A percentile compares a stretch with the other conserved stretches of the same genome.
These are phyloP conservation scores for Aspergillus nidulans DNA, from an alignment of 495 filamentous ascomycete genomes.

Conservation along the genomic window DNA sequence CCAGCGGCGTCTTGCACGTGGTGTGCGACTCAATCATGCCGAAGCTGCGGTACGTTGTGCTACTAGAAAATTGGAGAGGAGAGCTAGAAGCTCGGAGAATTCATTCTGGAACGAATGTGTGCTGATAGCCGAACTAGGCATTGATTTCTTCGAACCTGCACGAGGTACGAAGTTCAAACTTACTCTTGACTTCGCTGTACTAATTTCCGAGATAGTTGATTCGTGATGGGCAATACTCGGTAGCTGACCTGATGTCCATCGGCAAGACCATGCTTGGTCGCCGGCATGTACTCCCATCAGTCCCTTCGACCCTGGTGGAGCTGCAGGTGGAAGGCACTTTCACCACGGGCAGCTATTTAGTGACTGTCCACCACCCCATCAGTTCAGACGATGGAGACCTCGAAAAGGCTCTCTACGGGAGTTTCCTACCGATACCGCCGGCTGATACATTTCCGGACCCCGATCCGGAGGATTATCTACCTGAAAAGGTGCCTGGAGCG, in stretches of 20 bases:
- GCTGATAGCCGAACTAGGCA: constrained; percentile 49
- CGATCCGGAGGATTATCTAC: constrained; percentile 56
- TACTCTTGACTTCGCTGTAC: background rate
- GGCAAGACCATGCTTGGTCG: constrained; percentile 91
- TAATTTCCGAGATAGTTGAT: constrained; percentile 56
- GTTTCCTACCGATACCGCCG: constrained; percentile 81
- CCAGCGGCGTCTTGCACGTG: constrained; percentile 83
- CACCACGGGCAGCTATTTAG: constrained; percentile 82
- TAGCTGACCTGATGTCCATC: constrained; percentile 88
- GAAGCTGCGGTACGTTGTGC: constrained; percentile 71
- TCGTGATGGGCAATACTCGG: constrained; percentile 90
- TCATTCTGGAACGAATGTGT: background rate
- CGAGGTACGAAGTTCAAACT: constrained; percentile 51
- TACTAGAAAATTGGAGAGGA: background rate
- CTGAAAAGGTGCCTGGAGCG: constrained; percentile 70
- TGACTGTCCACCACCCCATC: constrained; percentile 91
- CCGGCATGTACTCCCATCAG: constrained; percentile 84
- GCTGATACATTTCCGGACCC: constrained; percentile 59
- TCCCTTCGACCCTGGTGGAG: constrained; percentile 69
- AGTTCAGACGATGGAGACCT: constrained; percentile 83
- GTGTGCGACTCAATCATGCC: constrained; percentile 83
- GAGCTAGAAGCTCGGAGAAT: background rate
- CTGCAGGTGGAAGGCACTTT: constrained; percentile 96
- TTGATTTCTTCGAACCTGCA: constrained; percentile 88
- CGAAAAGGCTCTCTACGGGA: constrained; percentile 81